Conservation (phyloP, 2,329 filamentous ascomycete species). For the Diaporthe citrichinensis region DNA sequence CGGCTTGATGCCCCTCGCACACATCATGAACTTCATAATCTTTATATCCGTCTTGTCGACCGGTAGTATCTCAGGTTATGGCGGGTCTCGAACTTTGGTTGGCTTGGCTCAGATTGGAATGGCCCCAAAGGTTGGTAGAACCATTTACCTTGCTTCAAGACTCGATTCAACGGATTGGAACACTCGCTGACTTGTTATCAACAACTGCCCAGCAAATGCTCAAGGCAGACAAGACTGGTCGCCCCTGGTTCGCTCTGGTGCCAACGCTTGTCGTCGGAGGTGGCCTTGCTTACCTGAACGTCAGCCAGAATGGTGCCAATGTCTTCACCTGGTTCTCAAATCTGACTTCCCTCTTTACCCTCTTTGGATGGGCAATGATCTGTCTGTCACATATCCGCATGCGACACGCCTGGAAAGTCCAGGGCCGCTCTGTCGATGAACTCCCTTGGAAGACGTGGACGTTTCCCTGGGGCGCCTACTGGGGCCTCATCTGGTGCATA, state of each 20-base stretch:
- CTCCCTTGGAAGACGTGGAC: slow-evolving; percentile 60
- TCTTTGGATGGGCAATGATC: slow-evolving; percentile 60
- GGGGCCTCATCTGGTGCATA: slow-evolving; percentile 59
- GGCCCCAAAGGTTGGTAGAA: slow-evolving; percentile 51
- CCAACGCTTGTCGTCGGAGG: slow-evolving; percentile 66
- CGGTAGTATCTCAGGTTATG: slow-evolving; percentile 59
- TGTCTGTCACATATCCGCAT: slow-evolving; percentile 60
- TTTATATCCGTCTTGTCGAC: slow-evolving; percentile 61
- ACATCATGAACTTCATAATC: slow-evolving; percentile 64
- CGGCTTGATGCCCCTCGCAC: slow-evolving; percentile 55
- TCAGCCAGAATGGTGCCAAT: slow-evolving; percentile 54
- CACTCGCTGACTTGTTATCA: not conserved
- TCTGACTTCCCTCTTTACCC: slow-evolving; percentile 59
- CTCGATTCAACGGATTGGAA: not conserved
- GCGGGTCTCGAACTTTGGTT: slow-evolving; percentile 58
- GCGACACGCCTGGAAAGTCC: slow-evolving; percentile 56
- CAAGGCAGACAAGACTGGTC: slow-evolving; percentile 52
- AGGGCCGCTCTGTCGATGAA: slow-evolving; percentile 53
- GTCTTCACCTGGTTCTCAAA: slow-evolving; percentile 65
- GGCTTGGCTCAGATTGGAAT: slow-evolving; percentile 59
- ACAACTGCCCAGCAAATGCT: slow-evolving; percentile 45
- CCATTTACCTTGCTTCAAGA: not conserved
- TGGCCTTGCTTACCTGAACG: slow-evolving; percentile 59
- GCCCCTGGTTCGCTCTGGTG: slow-evolving; percentile 57
- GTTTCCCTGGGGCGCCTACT: slow-evolving; percentile 59